phyloP scores from a whole-genome alignment of 2,329 filamentous ascomycete species.

The Aspergillus thermomutatus region DNA sequence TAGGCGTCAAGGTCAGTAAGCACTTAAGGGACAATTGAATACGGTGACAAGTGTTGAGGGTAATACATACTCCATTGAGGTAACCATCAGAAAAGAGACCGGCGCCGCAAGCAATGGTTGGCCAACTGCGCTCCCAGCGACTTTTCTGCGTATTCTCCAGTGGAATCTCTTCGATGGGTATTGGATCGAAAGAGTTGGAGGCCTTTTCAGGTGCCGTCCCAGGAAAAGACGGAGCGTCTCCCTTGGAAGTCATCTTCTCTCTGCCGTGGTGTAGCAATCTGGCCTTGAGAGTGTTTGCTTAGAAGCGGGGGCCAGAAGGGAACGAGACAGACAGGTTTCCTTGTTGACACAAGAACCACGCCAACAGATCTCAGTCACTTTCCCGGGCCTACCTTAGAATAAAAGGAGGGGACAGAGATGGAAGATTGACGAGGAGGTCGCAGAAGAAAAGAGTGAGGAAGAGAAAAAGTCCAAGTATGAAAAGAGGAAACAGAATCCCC shows the following conservation, averaged over 20 bases:
- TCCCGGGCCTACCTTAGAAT: not conserved
- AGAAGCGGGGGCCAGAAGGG: not conserved
- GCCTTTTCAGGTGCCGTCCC: constrained; percentile 5
- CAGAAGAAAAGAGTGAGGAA: not conserved
- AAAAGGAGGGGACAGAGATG: not conserved
- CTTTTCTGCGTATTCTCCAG: constrained; percentile 31
- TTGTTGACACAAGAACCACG: not conserved
- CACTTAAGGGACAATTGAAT: not conserved
- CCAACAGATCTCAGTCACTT: not conserved
- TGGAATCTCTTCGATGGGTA: constrained; percentile 18
- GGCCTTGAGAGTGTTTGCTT: not conserved
- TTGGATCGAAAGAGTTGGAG: not conserved
- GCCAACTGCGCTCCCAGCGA: constrained; percentile 59
- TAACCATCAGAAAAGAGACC: constrained; percentile 91
- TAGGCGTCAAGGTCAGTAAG: constrained; percentile 13
- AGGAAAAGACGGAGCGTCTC: not conserved
- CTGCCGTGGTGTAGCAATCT: not conserved
- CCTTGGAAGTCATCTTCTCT: not conserved
- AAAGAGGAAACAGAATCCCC: not conserved
- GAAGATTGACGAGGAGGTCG: not conserved
- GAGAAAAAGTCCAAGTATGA: not conserved
- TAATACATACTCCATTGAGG: constrained; percentile 68
- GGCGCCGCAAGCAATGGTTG: constrained; percentile 82
- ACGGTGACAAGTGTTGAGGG: not conserved
- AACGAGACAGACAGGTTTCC: not conserved